These are phyloP conservation scores for Fusarium dimerum DNA, from an alignment of 2,329 filamentous ascomycete genomes.

Conservation along the genomic window DNA sequence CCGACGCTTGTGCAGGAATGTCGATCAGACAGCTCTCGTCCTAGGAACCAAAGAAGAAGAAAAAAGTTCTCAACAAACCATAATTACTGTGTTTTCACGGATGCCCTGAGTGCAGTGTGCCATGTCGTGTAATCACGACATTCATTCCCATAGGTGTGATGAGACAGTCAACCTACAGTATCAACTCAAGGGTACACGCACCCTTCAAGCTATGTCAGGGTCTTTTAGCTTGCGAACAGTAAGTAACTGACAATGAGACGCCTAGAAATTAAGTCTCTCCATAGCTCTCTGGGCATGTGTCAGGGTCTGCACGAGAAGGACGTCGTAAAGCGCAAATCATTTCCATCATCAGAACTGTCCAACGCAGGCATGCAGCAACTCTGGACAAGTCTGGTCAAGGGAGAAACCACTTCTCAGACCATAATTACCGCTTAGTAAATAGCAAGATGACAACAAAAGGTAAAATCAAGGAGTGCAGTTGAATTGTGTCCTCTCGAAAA, in stretches of 20 bases:
- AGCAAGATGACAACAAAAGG: background rate
- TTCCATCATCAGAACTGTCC: constrained; percentile 11
- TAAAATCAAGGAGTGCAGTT: constrained; percentile 1
- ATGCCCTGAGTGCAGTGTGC: background rate
- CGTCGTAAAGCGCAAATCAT: constrained; percentile 11
- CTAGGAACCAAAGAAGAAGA: background rate
- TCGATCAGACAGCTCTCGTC: background rate
- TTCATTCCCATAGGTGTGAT: background rate
- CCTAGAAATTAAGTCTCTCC: background rate
- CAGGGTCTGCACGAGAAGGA: background rate
- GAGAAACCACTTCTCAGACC: constrained; percentile 1
- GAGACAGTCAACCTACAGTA: background rate
- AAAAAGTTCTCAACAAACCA: background rate
- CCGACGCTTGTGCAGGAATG: constrained; percentile 2
- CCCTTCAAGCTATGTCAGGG: background rate
- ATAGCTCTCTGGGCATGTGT: background rate
- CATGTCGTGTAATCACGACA: background rate
- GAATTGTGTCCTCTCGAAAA: too few species aligned
- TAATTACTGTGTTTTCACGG: background rate
- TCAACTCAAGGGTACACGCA: background rate
- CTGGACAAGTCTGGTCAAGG: constrained; percentile 8
- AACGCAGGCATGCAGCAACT: constrained; percentile 6
- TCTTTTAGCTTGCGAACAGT: background rate
- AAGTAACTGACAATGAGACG: background rate
- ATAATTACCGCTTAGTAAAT: background rate